Evolutionary conservation across 2,329 filamentous ascomycete species (phyloP).

Genomic region (Aspergillus pseudonomiae): DNA sequence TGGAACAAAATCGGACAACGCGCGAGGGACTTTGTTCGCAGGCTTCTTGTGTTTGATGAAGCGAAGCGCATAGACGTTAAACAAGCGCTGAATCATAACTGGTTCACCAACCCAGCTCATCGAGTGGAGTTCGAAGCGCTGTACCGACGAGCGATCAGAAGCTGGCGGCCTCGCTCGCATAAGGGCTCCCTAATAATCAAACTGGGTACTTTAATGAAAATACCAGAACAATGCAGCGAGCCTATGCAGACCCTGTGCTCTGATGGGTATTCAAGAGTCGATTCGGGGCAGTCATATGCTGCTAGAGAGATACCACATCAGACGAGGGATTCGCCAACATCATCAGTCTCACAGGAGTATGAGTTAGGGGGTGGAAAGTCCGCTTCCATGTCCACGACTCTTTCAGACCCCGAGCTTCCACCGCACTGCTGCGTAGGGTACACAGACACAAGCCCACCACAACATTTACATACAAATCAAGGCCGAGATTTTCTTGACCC

Average conservation of each 20-base stretch:
- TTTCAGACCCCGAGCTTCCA: slow-evolving; percentile 30
- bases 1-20: slow-evolving; percentile 49
- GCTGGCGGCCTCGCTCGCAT: slow-evolving; percentile 52
- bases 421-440: slow-evolving; percentile 4
- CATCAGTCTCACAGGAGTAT: not conserved
- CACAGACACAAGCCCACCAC: not conserved
- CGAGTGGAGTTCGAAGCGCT: slow-evolving; percentile 51
- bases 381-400: slow-evolving; percentile 21
- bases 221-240: not conserved
- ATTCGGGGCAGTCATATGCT: not conserved
- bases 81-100: slow-evolving; percentile 57
- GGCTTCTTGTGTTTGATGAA: slow-evolving; percentile 56
- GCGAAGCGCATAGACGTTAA: slow-evolving; percentile 53
- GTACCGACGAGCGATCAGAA: slow-evolving; percentile 52
- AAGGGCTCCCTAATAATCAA: slow-evolving; percentile 16
- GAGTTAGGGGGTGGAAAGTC: not conserved
- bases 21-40: slow-evolving; percentile 57
- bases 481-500: not conserved
- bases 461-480: not conserved
- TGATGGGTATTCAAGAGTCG: not conserved
- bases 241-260: not conserved
- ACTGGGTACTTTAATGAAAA: slow-evolving; percentile 1
- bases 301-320: not conserved
- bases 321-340: not conserved
- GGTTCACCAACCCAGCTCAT: slow-evolving; percentile 59